Percentiles rank a stretch among this genome's conserved stretches.
These are phyloP conservation scores for Penstemon barbatus DNA, from an alignment of 257 asterid genomes.

Conservation along the genomic window DNA sequence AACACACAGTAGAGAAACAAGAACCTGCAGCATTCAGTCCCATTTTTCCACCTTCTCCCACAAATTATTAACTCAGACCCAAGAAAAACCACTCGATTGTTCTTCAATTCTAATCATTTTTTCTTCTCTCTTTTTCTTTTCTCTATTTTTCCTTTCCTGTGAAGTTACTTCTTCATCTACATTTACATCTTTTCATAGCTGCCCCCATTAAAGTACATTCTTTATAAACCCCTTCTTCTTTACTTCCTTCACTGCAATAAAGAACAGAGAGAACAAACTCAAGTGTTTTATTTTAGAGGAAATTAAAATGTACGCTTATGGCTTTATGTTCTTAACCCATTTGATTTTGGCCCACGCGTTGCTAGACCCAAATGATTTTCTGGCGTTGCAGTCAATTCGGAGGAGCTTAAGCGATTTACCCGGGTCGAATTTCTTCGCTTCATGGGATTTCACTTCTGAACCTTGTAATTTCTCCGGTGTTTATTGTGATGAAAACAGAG, in stretches of 20 bases:
- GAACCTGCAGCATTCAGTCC: slow-evolving; percentile 34
- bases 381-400: slow-evolving; percentile 76
- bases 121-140: slow-evolving; percentile 1
- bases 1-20: slow-evolving; percentile 24
- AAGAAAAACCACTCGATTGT: neutral
- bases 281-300: neutral
- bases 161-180: slow-evolving; percentile 47
- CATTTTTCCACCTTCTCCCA: slow-evolving; percentile 46
- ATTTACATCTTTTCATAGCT: slow-evolving; percentile 47
- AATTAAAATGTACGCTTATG: slow-evolving; percentile 11
- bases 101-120: slow-evolving; percentile 4
- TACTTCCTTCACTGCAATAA: neutral
- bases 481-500: slow-evolving; percentile 64
- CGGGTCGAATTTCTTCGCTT: slow-evolving; percentile 65
- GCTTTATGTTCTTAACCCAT: slow-evolving; percentile 27
- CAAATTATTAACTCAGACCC: neutral
- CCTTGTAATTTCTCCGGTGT: slow-evolving; percentile 88
- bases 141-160: slow-evolving; percentile 50
- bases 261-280: neutral
- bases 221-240: slow-evolving; percentile 24
- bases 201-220: slow-evolving; percentile 61
- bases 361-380: slow-evolving; percentile 78
- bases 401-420: slow-evolving; percentile 73
- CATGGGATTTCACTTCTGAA: slow-evolving; percentile 94
- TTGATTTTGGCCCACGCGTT: slow-evolving; percentile 44